Conservation (phyloP, 192 early-diverging fungal genomes). For the Rhizoclosmatium sp. region DNA sequence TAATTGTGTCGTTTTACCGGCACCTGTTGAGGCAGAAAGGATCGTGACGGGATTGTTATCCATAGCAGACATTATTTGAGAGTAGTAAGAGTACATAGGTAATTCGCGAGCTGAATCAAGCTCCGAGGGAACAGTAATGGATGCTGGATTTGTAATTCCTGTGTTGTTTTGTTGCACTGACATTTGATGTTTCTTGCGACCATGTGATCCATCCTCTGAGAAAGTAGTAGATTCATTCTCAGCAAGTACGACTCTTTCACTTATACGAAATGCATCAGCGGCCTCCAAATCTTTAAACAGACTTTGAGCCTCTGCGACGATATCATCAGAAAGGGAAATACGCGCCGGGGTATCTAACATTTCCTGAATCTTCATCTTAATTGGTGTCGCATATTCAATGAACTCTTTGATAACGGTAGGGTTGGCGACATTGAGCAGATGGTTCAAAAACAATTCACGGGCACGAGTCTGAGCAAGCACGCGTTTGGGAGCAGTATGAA, state of each 20-base stretch:
- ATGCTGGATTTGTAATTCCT: slow-evolving; percentile 6
- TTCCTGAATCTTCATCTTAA: slow-evolving; percentile 41
- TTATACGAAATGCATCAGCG: slow-evolving; percentile 15
- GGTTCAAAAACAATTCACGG: slow-evolving; percentile 25
- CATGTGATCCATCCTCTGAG: background rate
- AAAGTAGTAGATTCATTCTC: background rate
- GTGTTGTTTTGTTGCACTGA: background rate
- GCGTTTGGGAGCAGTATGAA: slow-evolving; percentile 4
- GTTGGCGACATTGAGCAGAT: slow-evolving; percentile 40
- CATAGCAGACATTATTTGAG: slow-evolving; percentile 54
- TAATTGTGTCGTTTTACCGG: slow-evolving; percentile 75
- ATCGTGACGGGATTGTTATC: slow-evolving; percentile 55
- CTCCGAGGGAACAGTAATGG: slow-evolving; percentile 38
- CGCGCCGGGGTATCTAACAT: slow-evolving; percentile 33
- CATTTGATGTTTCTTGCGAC: background rate
- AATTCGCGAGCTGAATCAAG: slow-evolving; percentile 38
- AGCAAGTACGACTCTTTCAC: background rate
- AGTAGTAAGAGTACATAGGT: slow-evolving; percentile 51
- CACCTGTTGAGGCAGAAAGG: slow-evolving; percentile 56
- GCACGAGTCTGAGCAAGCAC: slow-evolving; percentile 24
- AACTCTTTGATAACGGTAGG: slow-evolving; percentile 40
- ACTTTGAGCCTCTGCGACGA: slow-evolving; percentile 33
- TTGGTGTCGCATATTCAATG: slow-evolving; percentile 30
- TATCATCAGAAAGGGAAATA: slow-evolving; percentile 35
- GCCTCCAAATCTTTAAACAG: slow-evolving; percentile 25